phyloP scores from a whole-genome alignment of 1,139 yeast genomes.

The Lipomyces yarrowii region DNA sequence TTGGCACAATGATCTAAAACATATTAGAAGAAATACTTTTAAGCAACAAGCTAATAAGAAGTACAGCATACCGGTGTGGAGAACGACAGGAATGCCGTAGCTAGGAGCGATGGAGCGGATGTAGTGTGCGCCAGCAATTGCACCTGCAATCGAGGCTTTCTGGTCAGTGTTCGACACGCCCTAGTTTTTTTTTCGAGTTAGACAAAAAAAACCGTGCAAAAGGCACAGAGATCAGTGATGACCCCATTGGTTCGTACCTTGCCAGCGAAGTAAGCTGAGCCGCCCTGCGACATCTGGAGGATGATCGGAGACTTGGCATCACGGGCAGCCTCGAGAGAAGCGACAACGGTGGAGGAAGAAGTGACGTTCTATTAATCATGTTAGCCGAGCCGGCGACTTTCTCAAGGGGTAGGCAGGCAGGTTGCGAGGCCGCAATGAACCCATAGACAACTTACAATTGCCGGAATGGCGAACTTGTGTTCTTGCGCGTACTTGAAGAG shows the following conservation, averaged over 20 bases:
- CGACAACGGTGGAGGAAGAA: slow-evolving; percentile 94
- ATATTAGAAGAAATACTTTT: neutral
- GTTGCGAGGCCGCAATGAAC: too few species aligned
- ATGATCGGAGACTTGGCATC: slow-evolving; percentile 94
- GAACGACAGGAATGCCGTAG: slow-evolving; percentile 93
- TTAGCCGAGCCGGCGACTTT: neutral
- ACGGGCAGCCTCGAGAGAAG: slow-evolving; percentile 98
- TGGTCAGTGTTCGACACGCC: slow-evolving; percentile 95
- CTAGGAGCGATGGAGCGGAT: slow-evolving; percentile 95
- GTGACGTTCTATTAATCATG: slow-evolving; percentile 64
- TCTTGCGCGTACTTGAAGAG: slow-evolving; percentile 93
- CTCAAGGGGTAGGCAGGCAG: too few species aligned
- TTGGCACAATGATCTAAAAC: slow-evolving; percentile 90
- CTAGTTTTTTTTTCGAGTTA: slow-evolving; percentile 35
- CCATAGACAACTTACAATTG: slow-evolving; percentile 52
- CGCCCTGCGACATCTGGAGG: slow-evolving; percentile 97
- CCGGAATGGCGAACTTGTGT: slow-evolving; percentile 96
- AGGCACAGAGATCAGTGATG: neutral
- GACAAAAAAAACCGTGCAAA: neutral
- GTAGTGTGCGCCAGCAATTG: slow-evolving; percentile 98
- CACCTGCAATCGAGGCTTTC: slow-evolving; percentile 91
- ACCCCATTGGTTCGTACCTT: slow-evolving; percentile 44
- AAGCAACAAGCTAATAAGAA: neutral
- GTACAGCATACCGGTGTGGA: slow-evolving; percentile 61
- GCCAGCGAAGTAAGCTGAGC: slow-evolving; percentile 99